Conservation (phyloP, 345 rosid genomes). For the Rhodomyrtus tomentosa region DNA sequence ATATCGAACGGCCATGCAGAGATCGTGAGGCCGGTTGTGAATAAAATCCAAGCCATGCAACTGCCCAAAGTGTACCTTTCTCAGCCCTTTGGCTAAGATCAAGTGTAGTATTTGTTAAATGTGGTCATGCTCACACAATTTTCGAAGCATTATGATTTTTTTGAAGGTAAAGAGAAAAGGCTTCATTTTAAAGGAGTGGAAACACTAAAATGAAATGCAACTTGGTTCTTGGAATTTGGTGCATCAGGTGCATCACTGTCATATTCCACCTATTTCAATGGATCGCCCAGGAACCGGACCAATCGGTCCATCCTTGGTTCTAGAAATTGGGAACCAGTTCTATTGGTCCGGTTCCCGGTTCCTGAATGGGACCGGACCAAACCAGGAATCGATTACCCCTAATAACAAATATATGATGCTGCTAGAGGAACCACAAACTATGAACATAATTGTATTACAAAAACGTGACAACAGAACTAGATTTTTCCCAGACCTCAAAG, state of each 20-base stretch:
- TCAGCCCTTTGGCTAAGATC: neutral
- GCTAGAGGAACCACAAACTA: neutral
- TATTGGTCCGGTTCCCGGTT: too few relatives aligned
- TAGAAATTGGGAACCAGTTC: too few relatives aligned
- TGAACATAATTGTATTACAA: neutral
- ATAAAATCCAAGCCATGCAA: neutral
- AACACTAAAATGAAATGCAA: too few relatives aligned
- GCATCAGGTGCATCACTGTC: too few relatives aligned
- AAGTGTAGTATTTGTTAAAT: neutral
- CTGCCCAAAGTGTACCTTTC: neutral
- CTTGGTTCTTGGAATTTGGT: too few relatives aligned
- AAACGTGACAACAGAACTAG: neutral
- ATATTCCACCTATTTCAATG: too few relatives aligned
- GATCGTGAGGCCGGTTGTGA: neutral
- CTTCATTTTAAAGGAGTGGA: too few relatives aligned
- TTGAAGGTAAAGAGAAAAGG: too few relatives aligned
- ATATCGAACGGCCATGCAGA: neutral
- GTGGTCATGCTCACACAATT: neutral
- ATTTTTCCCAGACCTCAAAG: conserved; percentile 51
- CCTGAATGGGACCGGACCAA: too few relatives aligned
- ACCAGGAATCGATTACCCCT: too few relatives aligned
- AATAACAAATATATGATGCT: neutral
- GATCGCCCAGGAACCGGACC: too few relatives aligned
- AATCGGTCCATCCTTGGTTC: too few relatives aligned
- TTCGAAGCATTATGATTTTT: neutral